Base-by-base conservation (phyloP, 768 basidiomycete genomes). In the Hortiboletus campestris region DNA sequence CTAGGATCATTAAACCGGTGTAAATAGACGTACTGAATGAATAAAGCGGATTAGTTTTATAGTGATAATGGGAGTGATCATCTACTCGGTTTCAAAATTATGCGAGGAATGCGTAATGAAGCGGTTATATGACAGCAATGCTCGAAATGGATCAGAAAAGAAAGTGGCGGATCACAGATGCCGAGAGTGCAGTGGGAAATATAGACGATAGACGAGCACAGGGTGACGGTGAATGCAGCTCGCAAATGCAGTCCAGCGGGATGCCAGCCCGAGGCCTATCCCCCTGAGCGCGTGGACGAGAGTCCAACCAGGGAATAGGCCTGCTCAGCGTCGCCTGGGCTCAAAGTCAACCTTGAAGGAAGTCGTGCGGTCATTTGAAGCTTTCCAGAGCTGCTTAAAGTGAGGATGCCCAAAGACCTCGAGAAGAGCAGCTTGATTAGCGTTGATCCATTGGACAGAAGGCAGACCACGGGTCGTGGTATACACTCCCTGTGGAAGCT, bases 391-490 rank as follows among this genome's bases (percentile, higher is more conserved):
- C 55, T 86, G 82, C 64, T 80, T 83, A 75, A 81, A 91, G 67
- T 89, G 89, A 41, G 83, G 61, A 43, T 73, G 72, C n/a, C 88
- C 89, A 65, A 93, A 89, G 55, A 92, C 80, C 49, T 89, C 85
- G 51, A 81, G 75, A 40, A 93, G 82, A 45, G 80, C 76, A 6
- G 76, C 69, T 69, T 91, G 84, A 67, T 93, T 84, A 36, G 80
- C 80, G 57, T 79, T 81, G 53, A 93, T 78, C 90, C 90, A 93
- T 38, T 87, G 79, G n/a, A 80, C 78, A 12, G 89, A 83, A 19
- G 91, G 90, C 16, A 92, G 72, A 19, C 85, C 89, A 58, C 90
- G 88, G 54, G 83, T 86, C 46, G 90, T 93, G 59, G 84, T 82
- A 69, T 86, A 85, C 12, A 82, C 68, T 41, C 84, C 88, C 67